Evolutionary conservation across 805 yeast species (phyloP), one percentile per base, ranked within the genome.

Genomic region (Candida sithepensis): DNA sequence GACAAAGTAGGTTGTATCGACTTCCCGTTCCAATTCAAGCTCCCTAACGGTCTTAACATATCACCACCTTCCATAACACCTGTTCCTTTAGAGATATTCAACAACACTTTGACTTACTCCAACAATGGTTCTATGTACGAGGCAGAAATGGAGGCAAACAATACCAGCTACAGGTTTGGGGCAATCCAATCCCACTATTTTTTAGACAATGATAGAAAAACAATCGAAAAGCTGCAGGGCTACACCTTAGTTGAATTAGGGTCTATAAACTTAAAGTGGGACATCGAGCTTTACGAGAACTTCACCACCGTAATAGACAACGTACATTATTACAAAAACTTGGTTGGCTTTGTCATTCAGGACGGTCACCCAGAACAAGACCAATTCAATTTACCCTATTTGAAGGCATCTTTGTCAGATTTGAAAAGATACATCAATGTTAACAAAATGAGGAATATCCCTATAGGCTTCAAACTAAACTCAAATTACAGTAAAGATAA

Each of bases 281-380:
- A 55, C 38, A 70, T 52, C 47, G 72, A 51, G 42, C 5, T 84
- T 45, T 84, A 76, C 67, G 70, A 77, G 52, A 78, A 95, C 58
- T 91, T 89, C 71, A 82, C 84, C 42, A 69, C 75, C 20, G 92
- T 88, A 20, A 80, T 90, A 43, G 96, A 90, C 66, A 70, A 78
- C 48, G 75, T 88, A 66, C 76, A 80, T 46, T 72, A 74, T 57
- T 85, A 85, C 70, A 62, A 80, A 30, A 88, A 88, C 67, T 75
- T 88, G n/a, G 72, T 91, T 56, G 97, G 97, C 0, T 88, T 85
- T 74, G 87, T 88, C 65, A 96, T 96, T 22, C 96, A 96, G 41
- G 87, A 88, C 65, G 95, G 88, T 72, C 94, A 86, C 40, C 78
- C 86, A 44, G 86, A 84, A 69, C 84, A 83, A 58, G 67, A 67